A percentile compares a stretch with the other conserved stretches of the same genome.
Evolutionary conservation across 345 rosid species (phyloP).

Genomic region (Salix brachista): DNA sequence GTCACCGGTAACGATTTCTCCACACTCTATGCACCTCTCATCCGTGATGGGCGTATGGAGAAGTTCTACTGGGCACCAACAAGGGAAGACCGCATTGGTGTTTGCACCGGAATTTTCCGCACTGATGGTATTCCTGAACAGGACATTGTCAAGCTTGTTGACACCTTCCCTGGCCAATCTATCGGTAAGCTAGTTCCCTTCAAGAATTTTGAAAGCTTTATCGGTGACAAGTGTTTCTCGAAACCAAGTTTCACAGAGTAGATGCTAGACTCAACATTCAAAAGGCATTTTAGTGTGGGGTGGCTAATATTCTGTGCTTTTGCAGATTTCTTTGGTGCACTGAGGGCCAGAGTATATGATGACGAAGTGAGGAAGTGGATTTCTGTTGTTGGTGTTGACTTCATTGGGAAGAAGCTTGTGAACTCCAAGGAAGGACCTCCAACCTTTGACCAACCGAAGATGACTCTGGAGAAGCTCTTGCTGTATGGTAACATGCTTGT

Average conservation of each 20-base stretch:
- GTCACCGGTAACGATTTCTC: conserved; percentile 99
- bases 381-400: conserved; percentile 49
- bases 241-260: not conserved
- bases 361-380: conserved; percentile 97
- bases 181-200: conserved; percentile 46
- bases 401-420: conserved; percentile 76
- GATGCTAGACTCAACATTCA: not conserved
- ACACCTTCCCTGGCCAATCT: conserved; percentile 94
- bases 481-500: conserved; percentile 89
- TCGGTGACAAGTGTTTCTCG: not conserved
- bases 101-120: too few relatives aligned
- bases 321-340: conserved; percentile 88
- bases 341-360: conserved; percentile 93
- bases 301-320: not conserved
- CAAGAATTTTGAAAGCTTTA: not conserved
- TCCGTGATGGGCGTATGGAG: conserved; percentile 99
- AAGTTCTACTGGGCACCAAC: conserved; percentile 99
- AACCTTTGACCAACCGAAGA: conserved; percentile 66
- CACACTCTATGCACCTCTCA: conserved; percentile 92
- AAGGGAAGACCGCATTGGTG: conserved; percentile 89
- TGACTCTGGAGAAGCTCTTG: conserved; percentile 78
- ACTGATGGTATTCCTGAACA: too few relatives aligned
- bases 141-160: conserved; percentile 76
- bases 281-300: not conserved
- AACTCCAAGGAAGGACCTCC: conserved; percentile 88